phyloP scores from a whole-genome alignment of 2,329 filamentous ascomycete species.

The Trichoderma oligosporum region DNA sequence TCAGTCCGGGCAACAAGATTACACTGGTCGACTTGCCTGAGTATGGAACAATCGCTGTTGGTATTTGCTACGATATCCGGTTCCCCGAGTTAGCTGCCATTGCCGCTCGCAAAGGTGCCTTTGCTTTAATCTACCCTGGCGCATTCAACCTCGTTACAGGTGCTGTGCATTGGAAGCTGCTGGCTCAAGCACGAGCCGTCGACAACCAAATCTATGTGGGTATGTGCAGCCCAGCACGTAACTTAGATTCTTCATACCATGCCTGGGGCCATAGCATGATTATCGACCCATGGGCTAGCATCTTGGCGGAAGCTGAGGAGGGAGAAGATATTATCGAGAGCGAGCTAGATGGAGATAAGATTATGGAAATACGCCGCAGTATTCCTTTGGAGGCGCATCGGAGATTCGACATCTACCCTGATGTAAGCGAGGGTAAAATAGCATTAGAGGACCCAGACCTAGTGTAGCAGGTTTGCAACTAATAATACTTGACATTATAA shows the following conservation, averaged over 20 bases:
- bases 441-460: constrained; percentile 6
- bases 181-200: constrained; percentile 76
- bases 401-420: constrained; percentile 91
- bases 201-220: constrained; percentile 95
- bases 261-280: constrained; percentile 92
- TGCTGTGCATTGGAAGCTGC: constrained; percentile 83
- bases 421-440: constrained; percentile 62
- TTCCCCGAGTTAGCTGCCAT: constrained; percentile 93
- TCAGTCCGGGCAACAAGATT: constrained; percentile 78
- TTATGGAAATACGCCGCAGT: constrained; percentile 71
- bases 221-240: constrained; percentile 84
- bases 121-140: constrained; percentile 87
- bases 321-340: constrained; percentile 70
- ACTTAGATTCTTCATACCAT: constrained; percentile 72
- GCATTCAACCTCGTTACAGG: constrained; percentile 96
- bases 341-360: constrained; percentile 62
- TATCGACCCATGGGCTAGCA: constrained; percentile 78
- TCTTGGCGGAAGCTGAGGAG: constrained; percentile 75
- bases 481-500: background rate
- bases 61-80: constrained; percentile 96
- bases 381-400: constrained; percentile 84
- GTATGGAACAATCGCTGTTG: constrained; percentile 81
- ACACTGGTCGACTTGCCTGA: constrained; percentile 83
- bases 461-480: background rate
- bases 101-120: constrained; percentile 77